Percentiles rank a stretch among this genome's conserved stretches.
Evolutionary conservation across 768 basidiomycete species (phyloP).

Genomic region (Amylocystis lapponica): DNA sequence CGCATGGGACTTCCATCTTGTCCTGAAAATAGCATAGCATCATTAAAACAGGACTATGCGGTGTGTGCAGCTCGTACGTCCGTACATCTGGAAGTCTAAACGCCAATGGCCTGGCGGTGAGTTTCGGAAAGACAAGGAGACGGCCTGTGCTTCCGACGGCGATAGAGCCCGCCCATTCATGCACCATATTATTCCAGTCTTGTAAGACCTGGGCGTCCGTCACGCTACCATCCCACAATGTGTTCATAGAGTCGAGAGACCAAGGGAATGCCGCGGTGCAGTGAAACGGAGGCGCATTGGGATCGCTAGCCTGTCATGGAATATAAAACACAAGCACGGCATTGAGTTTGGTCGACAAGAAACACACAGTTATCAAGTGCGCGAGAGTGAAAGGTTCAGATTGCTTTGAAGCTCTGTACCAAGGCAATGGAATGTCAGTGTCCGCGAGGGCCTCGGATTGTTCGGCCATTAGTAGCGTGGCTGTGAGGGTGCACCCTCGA

Average conservation of each 20-base stretch:
- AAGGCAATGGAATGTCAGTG: no score
- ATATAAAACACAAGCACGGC: background rate
- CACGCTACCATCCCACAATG: conserved; percentile 31
- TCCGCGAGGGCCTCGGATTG: no score
- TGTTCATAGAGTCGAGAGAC: conserved; percentile 29
- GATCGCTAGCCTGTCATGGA: background rate
- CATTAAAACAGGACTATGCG: no score
- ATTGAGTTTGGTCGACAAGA: background rate
- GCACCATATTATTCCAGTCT: conserved; percentile 42
- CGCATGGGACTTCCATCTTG: conserved; percentile 7
- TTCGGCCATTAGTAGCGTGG: background rate
- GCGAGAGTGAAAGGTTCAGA: conserved; percentile 8
- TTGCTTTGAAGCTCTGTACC: conserved; percentile 10
- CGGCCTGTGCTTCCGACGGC: conserved; percentile 30
- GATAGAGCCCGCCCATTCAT: conserved; percentile 45
- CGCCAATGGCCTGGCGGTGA: conserved; percentile 3
- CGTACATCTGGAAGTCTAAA: conserved; percentile 11
- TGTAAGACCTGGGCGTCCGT: conserved; percentile 24
- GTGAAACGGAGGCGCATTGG: conserved; percentile 16
- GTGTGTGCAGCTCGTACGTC: conserved; percentile 1
- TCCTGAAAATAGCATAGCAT: background rate
- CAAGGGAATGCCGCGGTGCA: conserved; percentile 22
- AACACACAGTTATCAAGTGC: conserved; percentile 7
- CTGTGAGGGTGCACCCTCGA: background rate
- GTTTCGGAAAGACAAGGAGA: conserved; percentile 17